phyloP scores from a whole-genome alignment of 2,329 filamentous ascomycete genomes.

The Dryadomyces quercivorus region DNA sequence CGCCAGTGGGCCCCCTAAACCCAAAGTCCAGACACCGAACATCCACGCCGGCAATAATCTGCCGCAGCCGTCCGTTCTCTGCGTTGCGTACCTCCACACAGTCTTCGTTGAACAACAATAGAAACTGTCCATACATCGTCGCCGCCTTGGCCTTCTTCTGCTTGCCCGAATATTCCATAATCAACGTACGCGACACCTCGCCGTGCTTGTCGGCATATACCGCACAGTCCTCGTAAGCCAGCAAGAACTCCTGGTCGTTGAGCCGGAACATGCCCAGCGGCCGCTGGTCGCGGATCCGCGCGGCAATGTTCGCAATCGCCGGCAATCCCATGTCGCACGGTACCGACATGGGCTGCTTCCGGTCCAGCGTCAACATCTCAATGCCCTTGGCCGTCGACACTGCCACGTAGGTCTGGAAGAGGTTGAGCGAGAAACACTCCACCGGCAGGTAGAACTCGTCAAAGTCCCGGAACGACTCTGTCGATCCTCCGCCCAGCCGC shows the following conservation, averaged over 20 bases:
- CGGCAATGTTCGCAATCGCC: slow-evolving; percentile 73
- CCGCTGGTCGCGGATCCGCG: slow-evolving; percentile 67
- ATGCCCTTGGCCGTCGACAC: slow-evolving; percentile 87
- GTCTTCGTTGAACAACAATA: slow-evolving; percentile 87
- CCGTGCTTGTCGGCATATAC: slow-evolving; percentile 98
- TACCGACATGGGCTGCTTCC: slow-evolving; percentile 90
- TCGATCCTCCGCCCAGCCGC: slow-evolving; percentile 48
- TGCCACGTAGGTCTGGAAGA: slow-evolving; percentile 90
- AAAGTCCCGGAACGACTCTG: slow-evolving; percentile 94
- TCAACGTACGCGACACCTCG: slow-evolving; percentile 82
- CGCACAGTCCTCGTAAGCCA: slow-evolving; percentile 90
- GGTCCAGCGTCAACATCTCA: slow-evolving; percentile 91
- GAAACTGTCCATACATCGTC: slow-evolving; percentile 81
- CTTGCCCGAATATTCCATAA: slow-evolving; percentile 98
- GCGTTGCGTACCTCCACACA: slow-evolving; percentile 97
- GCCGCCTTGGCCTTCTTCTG: slow-evolving; percentile 65
- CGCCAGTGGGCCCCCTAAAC: slow-evolving; percentile 46
- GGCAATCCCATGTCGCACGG: slow-evolving; percentile 65
- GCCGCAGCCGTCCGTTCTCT: slow-evolving; percentile 82
- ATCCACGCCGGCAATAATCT: slow-evolving; percentile 87
- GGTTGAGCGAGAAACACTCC: slow-evolving; percentile 88
- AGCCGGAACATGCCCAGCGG: slow-evolving; percentile 95
- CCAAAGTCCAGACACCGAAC: slow-evolving; percentile 86
- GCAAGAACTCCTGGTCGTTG: slow-evolving; percentile 80
- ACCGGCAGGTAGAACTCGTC: slow-evolving; percentile 98